These are phyloP conservation scores for Begonia loranthoides DNA, from an alignment of 306 rosid species.

Conservation along the genomic window DNA sequence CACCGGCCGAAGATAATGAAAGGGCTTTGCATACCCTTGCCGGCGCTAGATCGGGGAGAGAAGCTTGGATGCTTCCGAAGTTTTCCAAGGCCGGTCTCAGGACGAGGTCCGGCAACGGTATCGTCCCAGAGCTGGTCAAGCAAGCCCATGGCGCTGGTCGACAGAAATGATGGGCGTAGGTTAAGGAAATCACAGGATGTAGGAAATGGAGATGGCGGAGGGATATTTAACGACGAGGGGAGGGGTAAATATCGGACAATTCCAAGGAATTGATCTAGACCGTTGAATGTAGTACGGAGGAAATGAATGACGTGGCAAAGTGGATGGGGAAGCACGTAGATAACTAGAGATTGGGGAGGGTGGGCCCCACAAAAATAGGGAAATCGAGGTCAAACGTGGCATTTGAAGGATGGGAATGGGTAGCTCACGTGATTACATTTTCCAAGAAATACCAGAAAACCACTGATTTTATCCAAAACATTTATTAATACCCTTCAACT, in stretches of 20 bases:
- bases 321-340: conserved; percentile 35
- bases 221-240: conserved; percentile 27
- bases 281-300: conserved; percentile 13
- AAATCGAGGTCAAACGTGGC: not conserved
- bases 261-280: conserved; percentile 13
- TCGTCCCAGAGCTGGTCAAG: conserved; percentile 98
- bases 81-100: conserved; percentile 75
- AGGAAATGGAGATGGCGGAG: not conserved
- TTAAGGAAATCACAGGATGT: not conserved
- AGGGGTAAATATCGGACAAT: conserved; percentile 48
- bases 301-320: conserved; percentile 23
- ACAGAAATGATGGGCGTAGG: too few relatives aligned
- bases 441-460: not conserved
- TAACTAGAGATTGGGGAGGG: conserved; percentile 41
- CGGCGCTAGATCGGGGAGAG: conserved; percentile 32
- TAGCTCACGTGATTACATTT: not conserved
- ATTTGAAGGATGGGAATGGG: not conserved
- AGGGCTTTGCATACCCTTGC: conserved; percentile 46
- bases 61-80: conserved; percentile 59
- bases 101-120: conserved; percentile 85
- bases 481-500: too few relatives aligned
- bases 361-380: not conserved
- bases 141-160: conserved; percentile 37
- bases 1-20: not conserved
- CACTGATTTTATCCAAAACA: too few relatives aligned